Percentiles rank a stretch among this genome's conserved stretches.
Conservation (phyloP, 495 filamentous ascomycete genomes). For the Aspergillus cristatus region DNA sequence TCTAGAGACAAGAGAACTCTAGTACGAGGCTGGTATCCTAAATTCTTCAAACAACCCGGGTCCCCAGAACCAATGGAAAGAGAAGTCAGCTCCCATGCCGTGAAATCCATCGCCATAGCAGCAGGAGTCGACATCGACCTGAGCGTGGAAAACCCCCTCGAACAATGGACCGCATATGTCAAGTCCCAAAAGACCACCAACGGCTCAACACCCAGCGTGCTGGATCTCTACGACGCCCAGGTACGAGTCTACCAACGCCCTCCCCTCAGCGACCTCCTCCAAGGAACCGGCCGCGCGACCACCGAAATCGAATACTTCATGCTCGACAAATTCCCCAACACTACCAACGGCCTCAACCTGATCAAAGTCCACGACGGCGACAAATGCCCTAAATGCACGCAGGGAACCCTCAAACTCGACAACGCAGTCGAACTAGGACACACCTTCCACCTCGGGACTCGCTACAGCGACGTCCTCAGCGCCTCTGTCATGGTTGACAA, state of each 20-base stretch:
- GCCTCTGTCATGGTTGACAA: conserved; percentile 44
- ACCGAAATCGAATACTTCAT: conserved; percentile 31
- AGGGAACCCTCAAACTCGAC: conserved; percentile 55
- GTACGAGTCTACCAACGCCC: conserved; percentile 36
- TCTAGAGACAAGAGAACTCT: conserved; percentile 58
- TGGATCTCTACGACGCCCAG: conserved; percentile 39
- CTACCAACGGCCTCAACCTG: conserved; percentile 40
- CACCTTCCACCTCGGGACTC: conserved; percentile 86
- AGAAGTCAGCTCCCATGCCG: conserved; percentile 60
- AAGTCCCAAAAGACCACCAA: conserved; percentile 14
- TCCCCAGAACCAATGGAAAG: conserved; percentile 27
- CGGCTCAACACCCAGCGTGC: conserved; percentile 16
- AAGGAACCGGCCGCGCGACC: conserved; percentile 18
- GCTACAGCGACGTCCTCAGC: conserved; percentile 69
- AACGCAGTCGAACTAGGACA: conserved; percentile 85
- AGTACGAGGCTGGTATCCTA: conserved; percentile 59
- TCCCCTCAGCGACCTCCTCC: conserved; percentile 30
- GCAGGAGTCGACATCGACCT: conserved; percentile 62
- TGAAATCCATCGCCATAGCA: conserved; percentile 51
- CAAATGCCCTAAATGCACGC: conserved; percentile 56
- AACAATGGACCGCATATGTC: conserved; percentile 46
- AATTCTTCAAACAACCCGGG: conserved; percentile 24
- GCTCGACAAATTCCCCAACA: conserved; percentile 34
- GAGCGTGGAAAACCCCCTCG: conserved; percentile 50
- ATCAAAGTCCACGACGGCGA: conserved; percentile 60